Conservation (phyloP, 2,329 filamentous ascomycete genomes). For the Botrytis sinoallii region DNA sequence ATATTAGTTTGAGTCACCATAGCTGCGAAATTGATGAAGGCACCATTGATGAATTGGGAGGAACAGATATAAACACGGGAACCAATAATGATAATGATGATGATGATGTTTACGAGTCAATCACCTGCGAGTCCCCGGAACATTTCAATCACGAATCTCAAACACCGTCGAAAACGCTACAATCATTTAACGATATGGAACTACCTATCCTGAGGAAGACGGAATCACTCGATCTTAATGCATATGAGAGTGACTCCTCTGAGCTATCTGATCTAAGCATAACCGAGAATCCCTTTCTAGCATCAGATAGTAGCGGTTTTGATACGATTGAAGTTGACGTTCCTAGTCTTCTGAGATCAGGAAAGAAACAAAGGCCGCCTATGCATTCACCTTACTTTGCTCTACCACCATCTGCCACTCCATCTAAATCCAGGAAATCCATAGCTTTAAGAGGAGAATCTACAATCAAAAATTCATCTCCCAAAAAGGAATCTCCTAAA, state of each 20-base stretch:
- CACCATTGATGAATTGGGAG: not conserved
- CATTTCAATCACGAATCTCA: slow-evolving; percentile 16
- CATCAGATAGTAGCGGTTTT: slow-evolving; percentile 23
- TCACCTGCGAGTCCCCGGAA: not conserved
- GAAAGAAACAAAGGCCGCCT: slow-evolving; percentile 28
- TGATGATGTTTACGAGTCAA: slow-evolving; percentile 10
- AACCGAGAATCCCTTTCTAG: slow-evolving; percentile 23
- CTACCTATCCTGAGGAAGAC: slow-evolving; percentile 1
- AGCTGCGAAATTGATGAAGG: not conserved
- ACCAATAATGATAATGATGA: slow-evolving; percentile 1
- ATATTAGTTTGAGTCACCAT: slow-evolving; percentile 19
- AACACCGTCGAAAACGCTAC: slow-evolving; percentile 15
- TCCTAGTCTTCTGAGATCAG: slow-evolving; percentile 10
- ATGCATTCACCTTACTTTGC: slow-evolving; percentile 37
- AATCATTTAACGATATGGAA: not conserved
- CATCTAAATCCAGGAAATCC: slow-evolving; percentile 1
- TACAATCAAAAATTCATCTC: not conserved
- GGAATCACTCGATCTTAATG: not conserved
- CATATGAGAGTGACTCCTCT: slow-evolving; percentile 12
- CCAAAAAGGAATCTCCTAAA: slow-evolving; percentile 15
- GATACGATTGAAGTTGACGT: slow-evolving; percentile 23
- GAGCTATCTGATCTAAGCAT: slow-evolving; percentile 23
- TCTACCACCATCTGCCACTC: slow-evolving; percentile 19
- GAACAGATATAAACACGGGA: not conserved
- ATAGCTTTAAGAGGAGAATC: not conserved